These are phyloP conservation scores for Mentha longifolia DNA, from an alignment of 257 asterid species.

Conservation along the genomic window DNA sequence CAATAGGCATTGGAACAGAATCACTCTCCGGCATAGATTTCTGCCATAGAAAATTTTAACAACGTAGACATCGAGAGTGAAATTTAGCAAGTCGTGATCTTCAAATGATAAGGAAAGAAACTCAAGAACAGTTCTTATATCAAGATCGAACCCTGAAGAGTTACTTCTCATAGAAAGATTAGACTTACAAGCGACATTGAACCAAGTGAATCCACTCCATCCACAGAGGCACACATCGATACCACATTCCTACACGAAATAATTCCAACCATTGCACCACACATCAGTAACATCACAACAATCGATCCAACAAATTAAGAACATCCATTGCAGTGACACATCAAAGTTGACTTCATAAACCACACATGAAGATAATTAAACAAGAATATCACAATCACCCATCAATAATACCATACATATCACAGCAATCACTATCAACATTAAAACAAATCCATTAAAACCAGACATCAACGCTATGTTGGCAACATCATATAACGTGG, in stretches of 20 bases:
- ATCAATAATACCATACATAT: background rate
- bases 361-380: background rate
- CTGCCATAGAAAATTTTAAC: conserved; percentile 38
- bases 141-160: conserved; percentile 25
- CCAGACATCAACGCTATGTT: background rate
- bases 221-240: conserved; percentile 56
- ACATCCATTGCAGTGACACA: conserved; percentile 18
- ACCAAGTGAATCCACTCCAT: conserved; percentile 62
- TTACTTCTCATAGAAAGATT: conserved; percentile 11
- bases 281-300: conserved; percentile 1
- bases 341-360: conserved; percentile 20
- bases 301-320: conserved; percentile 20
- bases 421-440: background rate
- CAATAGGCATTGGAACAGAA: conserved; percentile 83
- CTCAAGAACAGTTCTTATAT: background rate
- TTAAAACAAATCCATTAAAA: background rate
- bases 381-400: conserved; percentile 1
- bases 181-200: conserved; percentile 58
- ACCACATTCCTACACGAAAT: conserved; percentile 51
- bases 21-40: conserved; percentile 54
- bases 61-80: background rate
- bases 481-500: background rate
- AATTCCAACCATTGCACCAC: conserved; percentile 34
- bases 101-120: conserved; percentile 5
- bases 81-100: background rate